These are phyloP conservation scores for Candida qinlingensis DNA, from an alignment of 805 yeast species.

Conservation along the genomic window DNA sequence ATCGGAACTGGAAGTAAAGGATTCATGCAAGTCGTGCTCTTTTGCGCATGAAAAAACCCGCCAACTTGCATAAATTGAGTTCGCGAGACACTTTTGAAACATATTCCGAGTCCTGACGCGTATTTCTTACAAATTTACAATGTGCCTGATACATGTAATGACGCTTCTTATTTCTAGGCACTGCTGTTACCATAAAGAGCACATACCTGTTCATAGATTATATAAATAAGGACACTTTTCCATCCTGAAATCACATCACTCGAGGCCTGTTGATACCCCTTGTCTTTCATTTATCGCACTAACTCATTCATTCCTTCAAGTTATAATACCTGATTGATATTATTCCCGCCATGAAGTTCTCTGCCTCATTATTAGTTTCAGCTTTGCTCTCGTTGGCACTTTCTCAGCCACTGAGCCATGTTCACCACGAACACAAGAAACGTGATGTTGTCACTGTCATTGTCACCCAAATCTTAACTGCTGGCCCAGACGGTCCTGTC, in stretches of 20 bases:
- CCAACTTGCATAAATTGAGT: conserved; percentile 1
- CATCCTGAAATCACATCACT: not conserved
- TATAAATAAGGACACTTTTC: not conserved
- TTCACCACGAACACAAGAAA: conserved; percentile 40
- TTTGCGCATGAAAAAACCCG: not conserved
- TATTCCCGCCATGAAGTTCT: conserved; percentile 10
- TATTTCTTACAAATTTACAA: not conserved
- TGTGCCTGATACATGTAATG: not conserved
- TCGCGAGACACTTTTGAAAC: conserved; percentile 2
- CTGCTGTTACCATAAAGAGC: not conserved
- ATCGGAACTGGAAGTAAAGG: not conserved
- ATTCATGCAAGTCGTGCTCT: not conserved
- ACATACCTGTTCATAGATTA: not conserved
- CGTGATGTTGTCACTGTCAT: conserved; percentile 40
- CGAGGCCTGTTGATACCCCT: not conserved
- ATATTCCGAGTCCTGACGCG: not conserved
- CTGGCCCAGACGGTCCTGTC: not conserved
- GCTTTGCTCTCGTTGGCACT: conserved; percentile 7
- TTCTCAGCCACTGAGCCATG: conserved; percentile 27
- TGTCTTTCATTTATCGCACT: not conserved
- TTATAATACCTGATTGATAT: not conserved
- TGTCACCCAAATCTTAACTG: conserved; percentile 25
- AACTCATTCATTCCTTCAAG: not conserved
- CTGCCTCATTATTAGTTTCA: conserved; percentile 5
- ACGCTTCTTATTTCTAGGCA: not conserved